Evolutionary conservation across 2,329 filamentous ascomycete species (phyloP).

Genomic region (Colletotrichum sp.): DNA sequence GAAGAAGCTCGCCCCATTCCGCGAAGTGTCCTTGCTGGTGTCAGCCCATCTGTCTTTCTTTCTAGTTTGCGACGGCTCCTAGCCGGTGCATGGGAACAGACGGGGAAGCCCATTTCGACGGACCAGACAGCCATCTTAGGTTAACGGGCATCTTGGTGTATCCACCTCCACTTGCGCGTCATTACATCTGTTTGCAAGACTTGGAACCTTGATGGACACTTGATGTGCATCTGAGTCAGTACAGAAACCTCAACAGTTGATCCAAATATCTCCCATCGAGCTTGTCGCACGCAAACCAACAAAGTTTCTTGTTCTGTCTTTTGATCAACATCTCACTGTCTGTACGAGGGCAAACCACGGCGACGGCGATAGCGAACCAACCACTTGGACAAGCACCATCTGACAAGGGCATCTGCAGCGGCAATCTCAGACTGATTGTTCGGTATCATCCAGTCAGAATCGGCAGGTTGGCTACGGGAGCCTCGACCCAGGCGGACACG

Average conservation of each 20-base stretch:
- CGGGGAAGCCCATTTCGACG: not conserved
- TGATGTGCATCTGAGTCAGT: constrained; percentile 7
- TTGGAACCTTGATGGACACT: constrained; percentile 14
- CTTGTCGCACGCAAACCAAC: constrained; percentile 1
- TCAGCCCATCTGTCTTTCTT: not conserved
- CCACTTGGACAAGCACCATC: not conserved
- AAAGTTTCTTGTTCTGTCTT: not conserved
- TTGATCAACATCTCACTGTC: not conserved
- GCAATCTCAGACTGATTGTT: not conserved
- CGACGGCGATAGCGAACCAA: not conserved
- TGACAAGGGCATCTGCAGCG: not conserved
- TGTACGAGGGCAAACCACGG: not conserved
- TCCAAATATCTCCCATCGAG: constrained; percentile 4
- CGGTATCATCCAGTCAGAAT: not conserved
- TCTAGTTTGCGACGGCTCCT: not conserved
- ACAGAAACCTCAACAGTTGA: not conserved
- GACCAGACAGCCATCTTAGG: not conserved
- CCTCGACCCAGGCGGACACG: not conserved
- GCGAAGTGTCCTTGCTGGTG: not conserved
- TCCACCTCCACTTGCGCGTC: not conserved
- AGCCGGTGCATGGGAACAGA: not conserved
- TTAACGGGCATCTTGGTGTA: not conserved
- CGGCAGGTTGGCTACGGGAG: not conserved
- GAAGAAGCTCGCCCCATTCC: not conserved
- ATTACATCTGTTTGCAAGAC: constrained; percentile 3